Percentiles rank a stretch among this genome's conserved stretches.
These are phyloP conservation scores for Alternaria sp. DNA, from an alignment of 2,329 filamentous ascomycete genomes.

Conservation along the genomic window DNA sequence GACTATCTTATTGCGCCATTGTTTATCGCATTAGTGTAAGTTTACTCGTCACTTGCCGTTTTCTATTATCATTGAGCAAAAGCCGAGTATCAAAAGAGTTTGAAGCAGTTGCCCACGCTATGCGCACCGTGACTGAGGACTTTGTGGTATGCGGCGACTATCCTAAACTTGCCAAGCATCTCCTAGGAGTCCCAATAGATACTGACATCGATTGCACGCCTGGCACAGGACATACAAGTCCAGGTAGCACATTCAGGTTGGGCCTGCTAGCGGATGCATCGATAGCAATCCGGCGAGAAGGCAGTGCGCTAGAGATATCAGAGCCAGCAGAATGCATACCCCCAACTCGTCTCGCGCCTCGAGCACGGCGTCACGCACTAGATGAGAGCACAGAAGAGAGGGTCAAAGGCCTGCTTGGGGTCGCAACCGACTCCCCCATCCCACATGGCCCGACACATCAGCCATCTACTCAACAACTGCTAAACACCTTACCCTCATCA, in stretches of 20 bases:
- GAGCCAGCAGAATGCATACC: neutral
- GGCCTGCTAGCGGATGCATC: neutral
- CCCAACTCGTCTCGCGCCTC: neutral
- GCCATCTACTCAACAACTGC: neutral
- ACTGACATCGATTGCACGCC: neutral
- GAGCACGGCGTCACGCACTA: neutral
- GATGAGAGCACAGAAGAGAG: neutral
- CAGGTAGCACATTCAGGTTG: neutral
- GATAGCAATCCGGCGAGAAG: neutral
- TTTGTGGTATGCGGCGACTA: neutral
- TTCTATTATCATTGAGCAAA: neutral
- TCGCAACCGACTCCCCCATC: neutral
- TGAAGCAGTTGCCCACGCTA: neutral
- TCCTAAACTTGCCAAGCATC: neutral
- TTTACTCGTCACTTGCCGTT: neutral
- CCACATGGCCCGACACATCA: neutral
- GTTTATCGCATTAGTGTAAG: neutral
- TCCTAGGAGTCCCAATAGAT: neutral
- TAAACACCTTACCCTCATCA: conserved; percentile 1
- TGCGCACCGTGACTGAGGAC: neutral
- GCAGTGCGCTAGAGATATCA: neutral
- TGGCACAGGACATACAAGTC: neutral
- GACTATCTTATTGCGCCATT: neutral
- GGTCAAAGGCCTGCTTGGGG: neutral
- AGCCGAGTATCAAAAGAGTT: neutral